Conservation (phyloP, 192 early-diverging fungal species). For the Coemansia sp. region DNA sequence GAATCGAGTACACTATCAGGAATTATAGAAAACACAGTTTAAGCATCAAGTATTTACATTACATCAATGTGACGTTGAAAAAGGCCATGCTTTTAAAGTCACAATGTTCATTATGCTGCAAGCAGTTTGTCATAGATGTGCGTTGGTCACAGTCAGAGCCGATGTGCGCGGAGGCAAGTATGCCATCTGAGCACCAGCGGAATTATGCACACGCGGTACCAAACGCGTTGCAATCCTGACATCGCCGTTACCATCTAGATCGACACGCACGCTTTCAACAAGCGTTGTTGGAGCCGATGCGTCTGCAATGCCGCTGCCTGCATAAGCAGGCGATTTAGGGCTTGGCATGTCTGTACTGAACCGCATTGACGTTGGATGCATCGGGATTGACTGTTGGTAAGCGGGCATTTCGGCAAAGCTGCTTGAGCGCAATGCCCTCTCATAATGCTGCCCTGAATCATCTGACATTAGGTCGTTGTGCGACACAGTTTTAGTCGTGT, state of each 20-base stretch:
- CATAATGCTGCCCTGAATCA: not conserved
- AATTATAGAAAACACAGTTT: not conserved
- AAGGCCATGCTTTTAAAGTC: not conserved
- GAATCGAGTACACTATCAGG: not conserved
- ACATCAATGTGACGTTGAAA: not conserved
- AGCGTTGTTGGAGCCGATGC: not conserved
- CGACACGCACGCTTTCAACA: conserved; percentile 9
- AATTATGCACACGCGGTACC: conserved; percentile 15
- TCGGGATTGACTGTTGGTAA: conserved; percentile 1
- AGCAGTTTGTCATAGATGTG: not conserved
- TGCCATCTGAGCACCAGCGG: conserved; percentile 23
- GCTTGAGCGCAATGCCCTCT: conserved; percentile 19
- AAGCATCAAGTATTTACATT: conserved; percentile 1
- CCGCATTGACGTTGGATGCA: not conserved
- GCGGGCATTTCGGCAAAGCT: conserved; percentile 11
- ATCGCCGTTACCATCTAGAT: conserved; percentile 13
- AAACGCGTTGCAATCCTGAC: conserved; percentile 17
- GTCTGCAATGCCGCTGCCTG: not conserved
- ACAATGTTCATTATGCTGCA: conserved; percentile 1
- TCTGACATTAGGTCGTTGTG: conserved; percentile 33
- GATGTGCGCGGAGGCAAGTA: conserved; percentile 49
- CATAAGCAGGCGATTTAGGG: conserved; percentile 7
- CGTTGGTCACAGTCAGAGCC: conserved; percentile 34
- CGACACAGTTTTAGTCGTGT: conserved; percentile 40
- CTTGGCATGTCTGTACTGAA: not conserved